Base-by-base conservation (phyloP, 2,329 filamentous ascomycete species). In the Phialocephala sp. region DNA sequence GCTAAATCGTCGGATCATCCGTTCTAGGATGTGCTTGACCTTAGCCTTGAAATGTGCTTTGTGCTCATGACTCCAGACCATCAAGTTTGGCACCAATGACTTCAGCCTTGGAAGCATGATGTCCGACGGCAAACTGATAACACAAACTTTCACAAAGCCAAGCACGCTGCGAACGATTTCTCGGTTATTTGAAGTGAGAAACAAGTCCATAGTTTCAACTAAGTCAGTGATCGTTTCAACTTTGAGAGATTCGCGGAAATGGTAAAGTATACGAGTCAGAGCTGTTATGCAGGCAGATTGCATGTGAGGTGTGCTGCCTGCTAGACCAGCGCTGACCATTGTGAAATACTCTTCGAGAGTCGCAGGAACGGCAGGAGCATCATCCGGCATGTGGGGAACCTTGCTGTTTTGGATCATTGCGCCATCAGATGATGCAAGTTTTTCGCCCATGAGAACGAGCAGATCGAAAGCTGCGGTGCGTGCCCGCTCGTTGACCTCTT, bases 41-140 rank as follows among this genome's bases (percentile, higher is more conserved):
- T 98, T 99, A 59, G 92, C 90, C 75, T 94, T 93, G 82, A 99
- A 95, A 77, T 97, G 93, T 14, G 93, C 93, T 82, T 98, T 98
- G 83, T 99, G 96, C 79, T 99, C 95, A 78, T 97, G 93, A 76
- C 91, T 94, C 94, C 95, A 99, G 50, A 94, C 88, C 84, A 98
- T 92, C 22, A 98, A 83, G 78, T 97, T 97, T 3, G 94, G 92
- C 1, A 99, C 87, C 57, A 99, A 84, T 0, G 89, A 88, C 37
- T 84, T 81, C 41, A 99, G 86, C 27, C 93, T 88, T 4, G 92
- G 89, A 41, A 90, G 84, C 82, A 99, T 89, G 69, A 97, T 83
- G 6, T 91, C 87, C 47, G 89, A 87, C 0, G 94, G 93, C 36
- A 98, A 82, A 66, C 91, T 90, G 73, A 98, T 93, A 66, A 97